Conservation (phyloP, 1,139 yeast species). For the Suhomyces chickasaworum region DNA sequence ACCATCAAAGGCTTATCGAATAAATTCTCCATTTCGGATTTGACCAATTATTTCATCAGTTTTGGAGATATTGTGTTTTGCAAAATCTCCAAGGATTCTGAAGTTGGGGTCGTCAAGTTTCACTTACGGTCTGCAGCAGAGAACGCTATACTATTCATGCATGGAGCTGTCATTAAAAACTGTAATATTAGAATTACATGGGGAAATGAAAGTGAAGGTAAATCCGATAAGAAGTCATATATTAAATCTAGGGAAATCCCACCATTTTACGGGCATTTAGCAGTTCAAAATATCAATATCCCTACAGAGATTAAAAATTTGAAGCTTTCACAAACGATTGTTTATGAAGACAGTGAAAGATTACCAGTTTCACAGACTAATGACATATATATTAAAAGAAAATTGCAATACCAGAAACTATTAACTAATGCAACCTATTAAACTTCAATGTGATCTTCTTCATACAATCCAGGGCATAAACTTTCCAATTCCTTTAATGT, state of each 20-base stretch:
- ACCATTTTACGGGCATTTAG: constrained; percentile 20
- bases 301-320: constrained; percentile 22
- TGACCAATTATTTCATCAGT: constrained; percentile 30
- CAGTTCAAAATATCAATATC: constrained; percentile 20
- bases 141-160: constrained; percentile 34
- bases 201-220: constrained; percentile 26
- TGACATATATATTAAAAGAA: constrained; percentile 21
- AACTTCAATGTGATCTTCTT: constrained; percentile 36
- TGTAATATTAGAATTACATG: constrained; percentile 36
- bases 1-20: constrained; percentile 32
- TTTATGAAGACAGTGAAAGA: constrained; percentile 26
- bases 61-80: constrained; percentile 41
- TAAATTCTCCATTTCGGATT: constrained; percentile 33
- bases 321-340: constrained; percentile 1
- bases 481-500: constrained; percentile 36
- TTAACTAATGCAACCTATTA: constrained; percentile 18
- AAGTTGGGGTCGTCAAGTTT: constrained; percentile 31
- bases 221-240: constrained; percentile 14
- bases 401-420: constrained; percentile 18
- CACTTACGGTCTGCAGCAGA: constrained; percentile 40
- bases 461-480: constrained; percentile 49
- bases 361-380: constrained; percentile 20
- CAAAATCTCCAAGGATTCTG: constrained; percentile 24
- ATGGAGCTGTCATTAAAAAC: constrained; percentile 35
- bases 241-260: constrained; percentile 22